Conservation (phyloP, 2,329 filamentous ascomycete species). For the Pseudogymnoascus sp. region DNA sequence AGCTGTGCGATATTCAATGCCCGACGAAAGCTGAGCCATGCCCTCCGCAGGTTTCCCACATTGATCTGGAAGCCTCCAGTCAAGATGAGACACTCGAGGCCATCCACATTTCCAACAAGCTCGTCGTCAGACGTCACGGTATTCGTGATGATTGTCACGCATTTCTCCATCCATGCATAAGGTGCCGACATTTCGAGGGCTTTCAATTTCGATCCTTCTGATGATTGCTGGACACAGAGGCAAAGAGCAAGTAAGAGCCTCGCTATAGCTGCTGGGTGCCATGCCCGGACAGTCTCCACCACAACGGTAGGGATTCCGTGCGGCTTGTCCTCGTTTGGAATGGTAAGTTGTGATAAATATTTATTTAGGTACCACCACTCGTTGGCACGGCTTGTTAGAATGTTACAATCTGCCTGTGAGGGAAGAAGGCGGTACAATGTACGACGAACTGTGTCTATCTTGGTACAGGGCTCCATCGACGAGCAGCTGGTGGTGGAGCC, state of each 20-base stretch:
- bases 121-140: slow-evolving; percentile 40
- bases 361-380: slow-evolving; percentile 24
- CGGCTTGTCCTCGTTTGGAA: slow-evolving; percentile 3
- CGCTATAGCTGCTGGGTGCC: slow-evolving; percentile 22
- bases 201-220: slow-evolving; percentile 20
- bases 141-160: slow-evolving; percentile 16
- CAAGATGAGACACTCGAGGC: slow-evolving; percentile 44
- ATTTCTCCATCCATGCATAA: slow-evolving; percentile 23
- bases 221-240: slow-evolving; percentile 25
- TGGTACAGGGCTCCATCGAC: slow-evolving; percentile 17
- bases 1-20: slow-evolving; percentile 44
- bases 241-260: slow-evolving; percentile 23
- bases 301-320: slow-evolving; percentile 17
- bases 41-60: slow-evolving; percentile 41
- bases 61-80: slow-evolving; percentile 41
- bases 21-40: slow-evolving; percentile 40
- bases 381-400: slow-evolving; percentile 18
- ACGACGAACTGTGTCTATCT: slow-evolving; percentile 23
- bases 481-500: slow-evolving; percentile 12
- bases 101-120: slow-evolving; percentile 41
- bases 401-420: slow-evolving; percentile 22
- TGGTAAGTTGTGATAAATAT: slow-evolving; percentile 15
- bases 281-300: slow-evolving; percentile 19
- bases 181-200: slow-evolving; percentile 18
- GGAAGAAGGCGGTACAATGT: slow-evolving; percentile 25